Percentiles rank a stretch among this genome's conserved stretches.
phyloP scores from a whole-genome alignment of 495 filamentous ascomycete species.

The Aspergillus wentii region DNA sequence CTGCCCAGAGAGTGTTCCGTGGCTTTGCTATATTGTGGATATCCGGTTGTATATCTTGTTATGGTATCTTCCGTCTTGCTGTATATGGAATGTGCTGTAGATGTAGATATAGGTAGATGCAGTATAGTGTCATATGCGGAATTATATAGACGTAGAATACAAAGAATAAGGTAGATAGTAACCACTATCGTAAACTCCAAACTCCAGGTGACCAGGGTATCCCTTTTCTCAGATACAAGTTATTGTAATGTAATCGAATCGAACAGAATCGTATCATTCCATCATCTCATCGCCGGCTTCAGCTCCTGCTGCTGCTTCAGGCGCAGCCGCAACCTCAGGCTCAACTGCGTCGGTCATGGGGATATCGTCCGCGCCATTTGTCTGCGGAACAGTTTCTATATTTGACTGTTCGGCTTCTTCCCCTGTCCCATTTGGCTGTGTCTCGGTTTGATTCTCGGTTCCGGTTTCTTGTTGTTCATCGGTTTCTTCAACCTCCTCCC shows the following conservation, averaged over 20 bases:
- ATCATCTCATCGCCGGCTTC: background rate
- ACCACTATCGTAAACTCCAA: too few species aligned
- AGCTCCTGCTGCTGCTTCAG: background rate
- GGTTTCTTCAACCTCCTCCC: slow-evolving; percentile 35
- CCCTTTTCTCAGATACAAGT: too few species aligned
- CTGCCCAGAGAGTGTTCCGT: too few species aligned
- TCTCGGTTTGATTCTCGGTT: background rate
- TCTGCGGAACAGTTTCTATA: background rate
- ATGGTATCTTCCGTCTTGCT: too few species aligned
- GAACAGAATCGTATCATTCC: slow-evolving; percentile 1
- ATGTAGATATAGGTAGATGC: too few species aligned
- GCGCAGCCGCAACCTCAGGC: background rate
- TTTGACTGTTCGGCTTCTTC: background rate
- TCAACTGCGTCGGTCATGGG: background rate
- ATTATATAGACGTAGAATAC: too few species aligned
- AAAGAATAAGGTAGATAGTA: too few species aligned
- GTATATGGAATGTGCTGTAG: too few species aligned
- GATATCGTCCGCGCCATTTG: background rate
- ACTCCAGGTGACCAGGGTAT: too few species aligned
- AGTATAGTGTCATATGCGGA: too few species aligned
- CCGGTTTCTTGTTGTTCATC: background rate
- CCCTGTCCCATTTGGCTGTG: background rate
- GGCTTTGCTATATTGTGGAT: too few species aligned
- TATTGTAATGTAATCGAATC: background rate
- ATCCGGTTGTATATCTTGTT: too few species aligned